These are phyloP conservation scores for Lindgomyces ingoldianus DNA, from an alignment of 495 filamentous ascomycete genomes.

Conservation along the genomic window DNA sequence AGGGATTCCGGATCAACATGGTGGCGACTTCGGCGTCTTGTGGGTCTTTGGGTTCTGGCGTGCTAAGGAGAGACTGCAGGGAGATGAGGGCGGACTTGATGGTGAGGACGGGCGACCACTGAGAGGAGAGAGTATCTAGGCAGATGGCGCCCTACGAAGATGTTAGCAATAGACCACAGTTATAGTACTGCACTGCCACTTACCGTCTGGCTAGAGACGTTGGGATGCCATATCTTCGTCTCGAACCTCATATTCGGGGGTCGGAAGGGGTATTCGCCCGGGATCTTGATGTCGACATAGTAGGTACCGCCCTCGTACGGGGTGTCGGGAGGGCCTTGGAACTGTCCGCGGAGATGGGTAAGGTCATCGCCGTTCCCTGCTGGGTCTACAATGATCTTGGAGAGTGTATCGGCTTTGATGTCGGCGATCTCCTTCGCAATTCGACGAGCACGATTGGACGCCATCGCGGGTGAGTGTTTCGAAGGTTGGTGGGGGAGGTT, in stretches of 20 bases:
- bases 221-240: constrained; percentile 98
- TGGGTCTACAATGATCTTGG: constrained; percentile 70
- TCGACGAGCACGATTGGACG: constrained; percentile 75
- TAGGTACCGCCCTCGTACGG: constrained; percentile 91
- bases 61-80: constrained; percentile 87
- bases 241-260: constrained; percentile 91
- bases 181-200: constrained; percentile 39
- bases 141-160: constrained; percentile 84
- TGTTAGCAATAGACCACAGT: neutral
- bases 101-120: constrained; percentile 93
- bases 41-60: constrained; percentile 93
- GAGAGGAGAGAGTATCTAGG: constrained; percentile 84
- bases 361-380: constrained; percentile 68
- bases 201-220: constrained; percentile 93
- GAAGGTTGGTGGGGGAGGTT: neutral
- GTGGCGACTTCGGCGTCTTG: constrained; percentile 94
- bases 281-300: constrained; percentile 81
- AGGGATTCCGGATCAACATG: constrained; percentile 79
- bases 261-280: constrained; percentile 87
- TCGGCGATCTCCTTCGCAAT: constrained; percentile 91
- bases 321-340: constrained; percentile 86
- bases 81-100: constrained; percentile 94
- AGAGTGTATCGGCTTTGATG: constrained; percentile 73
- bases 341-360: constrained; percentile 79
- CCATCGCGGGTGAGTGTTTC: constrained; percentile 54